phyloP scores from a whole-genome alignment of 805 yeast species.

The Wickerhamiella galacta region DNA sequence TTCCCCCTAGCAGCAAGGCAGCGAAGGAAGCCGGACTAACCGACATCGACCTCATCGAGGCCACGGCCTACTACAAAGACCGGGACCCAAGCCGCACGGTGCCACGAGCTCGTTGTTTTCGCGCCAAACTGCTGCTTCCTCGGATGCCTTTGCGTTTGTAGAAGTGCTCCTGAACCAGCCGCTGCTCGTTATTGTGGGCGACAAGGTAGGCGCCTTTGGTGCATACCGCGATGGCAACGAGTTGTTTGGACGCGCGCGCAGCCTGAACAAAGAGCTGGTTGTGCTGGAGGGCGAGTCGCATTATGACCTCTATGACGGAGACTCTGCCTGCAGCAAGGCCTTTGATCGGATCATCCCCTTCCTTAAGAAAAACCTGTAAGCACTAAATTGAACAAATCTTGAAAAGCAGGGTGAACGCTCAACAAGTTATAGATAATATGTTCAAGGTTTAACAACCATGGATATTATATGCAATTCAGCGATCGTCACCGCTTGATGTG shows the following conservation, averaged over 20 bases:
- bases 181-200: constrained; percentile 5
- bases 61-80: constrained; percentile 9
- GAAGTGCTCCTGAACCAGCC: constrained; percentile 8
- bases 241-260: background rate
- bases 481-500: too few relatives aligned
- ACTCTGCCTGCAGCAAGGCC: background rate
- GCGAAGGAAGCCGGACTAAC: constrained; percentile 1
- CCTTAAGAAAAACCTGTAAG: background rate
- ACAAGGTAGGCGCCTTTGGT: constrained; percentile 1
- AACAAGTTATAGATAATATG: too few relatives aligned
- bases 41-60: constrained; percentile 6
- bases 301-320: constrained; percentile 7
- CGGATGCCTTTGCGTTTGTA: constrained; percentile 5
- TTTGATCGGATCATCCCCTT: background rate
- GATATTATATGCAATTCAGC: too few relatives aligned
- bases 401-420: too few relatives aligned
- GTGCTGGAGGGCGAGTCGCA: constrained; percentile 5
- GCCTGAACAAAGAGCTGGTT: constrained; percentile 2
- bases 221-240: background rate
- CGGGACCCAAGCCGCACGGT: constrained; percentile 5
- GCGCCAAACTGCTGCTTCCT: background rate
- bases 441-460: too few relatives aligned
- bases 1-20: background rate
- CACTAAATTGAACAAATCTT: too few relatives aligned
- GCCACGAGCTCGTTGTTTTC: background rate